Evolutionary conservation across 2,329 filamentous ascomycete species (phyloP), one percentile per base, ranked within the genome.

Genomic region (Akanthomyces uredinophilus): DNA sequence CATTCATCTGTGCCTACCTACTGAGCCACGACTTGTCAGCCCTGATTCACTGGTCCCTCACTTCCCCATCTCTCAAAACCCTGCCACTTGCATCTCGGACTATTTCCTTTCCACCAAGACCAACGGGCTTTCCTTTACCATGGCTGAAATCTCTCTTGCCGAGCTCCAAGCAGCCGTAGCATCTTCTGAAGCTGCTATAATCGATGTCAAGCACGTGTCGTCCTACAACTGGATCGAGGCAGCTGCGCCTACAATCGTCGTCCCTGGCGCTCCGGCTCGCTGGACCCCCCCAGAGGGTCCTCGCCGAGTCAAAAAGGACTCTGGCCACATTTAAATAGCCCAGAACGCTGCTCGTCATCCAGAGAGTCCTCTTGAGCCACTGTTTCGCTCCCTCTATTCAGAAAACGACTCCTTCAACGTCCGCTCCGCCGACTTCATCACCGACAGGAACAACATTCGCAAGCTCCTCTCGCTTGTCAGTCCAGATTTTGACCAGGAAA

Each of bases 151-250:
- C 58, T 64, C 58, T 64, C 67, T 65, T 56, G 49, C 27, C 27
- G 51, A 68, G 55, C 66, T 70, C 37, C 35, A 65, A 51, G 47
- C 62, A n/a, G 64, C 68, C 51, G 52, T 46, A 27, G 61, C 64
- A 49, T 53, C 62, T 13, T 29, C 46, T 18, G 32, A 37, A 27
- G 70, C 70, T 5, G 62, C 58, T 29, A 79, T 80, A 63, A 73
- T 71, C 4, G 66, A 76, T 35, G 72, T 76, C 10, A 69, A 74
- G 58, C 70, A 75, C 52, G 63, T 82, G 13, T 71, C 79, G 2
- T 83, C 81, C 2, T 83, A 83, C 68, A 82, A 78, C 66, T 83
- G 79, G 80, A 71, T 81, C 57, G 74, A 78, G 57, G 69, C 70
- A 27, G 60, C 70, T 0, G 67, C 63, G 7, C 75, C 78, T 6